Evolutionary conservation across 1,284 basidiomycete species (phyloP).

Genomic region (Pterulicium gracile): DNA sequence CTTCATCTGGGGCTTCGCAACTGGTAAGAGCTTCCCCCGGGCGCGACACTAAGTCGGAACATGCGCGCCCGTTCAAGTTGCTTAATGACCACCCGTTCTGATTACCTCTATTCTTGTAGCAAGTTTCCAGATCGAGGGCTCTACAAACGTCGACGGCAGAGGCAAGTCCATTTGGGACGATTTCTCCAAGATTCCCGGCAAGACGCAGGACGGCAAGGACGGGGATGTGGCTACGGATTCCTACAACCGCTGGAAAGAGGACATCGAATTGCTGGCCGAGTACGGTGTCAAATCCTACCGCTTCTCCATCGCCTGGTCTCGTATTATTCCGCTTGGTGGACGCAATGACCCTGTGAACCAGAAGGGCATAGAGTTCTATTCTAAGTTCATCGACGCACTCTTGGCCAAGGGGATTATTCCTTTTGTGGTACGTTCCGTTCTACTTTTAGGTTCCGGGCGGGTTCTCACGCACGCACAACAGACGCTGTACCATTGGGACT

Average conservation of each 20-base stretch:
- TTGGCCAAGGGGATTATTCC: constrained; percentile 53
- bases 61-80: too few species aligned
- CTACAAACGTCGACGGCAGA: constrained; percentile 42
- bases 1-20: constrained; percentile 67
- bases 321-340: constrained; percentile 61
- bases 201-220: constrained; percentile 52
- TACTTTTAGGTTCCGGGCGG: constrained; percentile 1
- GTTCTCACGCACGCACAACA: constrained; percentile 16
- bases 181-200: constrained; percentile 55
- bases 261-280: constrained; percentile 49
- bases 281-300: constrained; percentile 51
- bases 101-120: constrained; percentile 29
- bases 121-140: constrained; percentile 61
- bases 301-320: constrained; percentile 71
- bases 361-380: constrained; percentile 59
- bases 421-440: constrained; percentile 43
- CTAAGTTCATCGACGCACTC: constrained; percentile 58
- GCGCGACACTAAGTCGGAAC: too few species aligned
- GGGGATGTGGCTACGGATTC: constrained; percentile 67
- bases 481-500: constrained; percentile 76
- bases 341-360: constrained; percentile 62
- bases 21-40: constrained; percentile 48
- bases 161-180: constrained; percentile 68
- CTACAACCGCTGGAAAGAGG: constrained; percentile 56
- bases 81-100: too few species aligned